Evolutionary conservation across 176 grass and related monocot species (phyloP).

Genomic region (Bromus sterilis): DNA sequence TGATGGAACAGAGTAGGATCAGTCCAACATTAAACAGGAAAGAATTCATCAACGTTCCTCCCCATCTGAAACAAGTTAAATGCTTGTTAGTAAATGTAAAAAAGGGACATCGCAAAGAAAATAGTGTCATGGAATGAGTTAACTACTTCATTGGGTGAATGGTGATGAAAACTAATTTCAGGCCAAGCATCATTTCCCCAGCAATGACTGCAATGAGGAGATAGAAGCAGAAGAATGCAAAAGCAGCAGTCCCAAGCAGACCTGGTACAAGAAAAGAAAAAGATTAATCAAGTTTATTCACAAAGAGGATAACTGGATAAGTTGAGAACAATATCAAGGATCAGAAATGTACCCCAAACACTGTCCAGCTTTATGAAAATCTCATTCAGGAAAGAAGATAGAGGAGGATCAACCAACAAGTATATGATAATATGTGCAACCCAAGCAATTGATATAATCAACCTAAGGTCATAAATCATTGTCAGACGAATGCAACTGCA

Average conservation of each 20-base stretch:
- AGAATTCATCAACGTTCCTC: slow-evolving; percentile 95
- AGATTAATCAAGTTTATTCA: not conserved
- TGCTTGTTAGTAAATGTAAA: slow-evolving; percentile 9
- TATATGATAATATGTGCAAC: slow-evolving; percentile 96
- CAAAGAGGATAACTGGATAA: not conserved
- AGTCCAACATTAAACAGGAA: slow-evolving; percentile 98
- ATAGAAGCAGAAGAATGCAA: slow-evolving; percentile 99
- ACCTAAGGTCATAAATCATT: slow-evolving; percentile 36
- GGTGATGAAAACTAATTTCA: slow-evolving; percentile 98
- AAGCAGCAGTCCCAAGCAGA: slow-evolving; percentile 95
- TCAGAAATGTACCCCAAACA: slow-evolving; percentile 75
- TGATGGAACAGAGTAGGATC: slow-evolving; percentile 98
- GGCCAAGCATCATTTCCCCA: slow-evolving; percentile 95
- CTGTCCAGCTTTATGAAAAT: slow-evolving; percentile 93
- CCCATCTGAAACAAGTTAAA: slow-evolving; percentile 71
- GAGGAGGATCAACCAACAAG: slow-evolving; percentile 79
- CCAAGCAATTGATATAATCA: slow-evolving; percentile 97
- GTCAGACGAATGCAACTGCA: not conserved
- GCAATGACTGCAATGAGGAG: slow-evolving; percentile 96
- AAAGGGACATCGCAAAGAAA: not conserved
- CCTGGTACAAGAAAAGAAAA: slow-evolving; percentile 53
- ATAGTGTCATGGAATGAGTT: not conserved
- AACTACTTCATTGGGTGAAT: slow-evolving; percentile 99
- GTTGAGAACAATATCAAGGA: slow-evolving; percentile 14
- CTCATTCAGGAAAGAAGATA: slow-evolving; percentile 97